A percentile compares a stretch with the other conserved stretches of the same genome.
Evolutionary conservation across 164 flowering plant species (phyloP).

Genomic region (Vitis rotundifolia): DNA sequence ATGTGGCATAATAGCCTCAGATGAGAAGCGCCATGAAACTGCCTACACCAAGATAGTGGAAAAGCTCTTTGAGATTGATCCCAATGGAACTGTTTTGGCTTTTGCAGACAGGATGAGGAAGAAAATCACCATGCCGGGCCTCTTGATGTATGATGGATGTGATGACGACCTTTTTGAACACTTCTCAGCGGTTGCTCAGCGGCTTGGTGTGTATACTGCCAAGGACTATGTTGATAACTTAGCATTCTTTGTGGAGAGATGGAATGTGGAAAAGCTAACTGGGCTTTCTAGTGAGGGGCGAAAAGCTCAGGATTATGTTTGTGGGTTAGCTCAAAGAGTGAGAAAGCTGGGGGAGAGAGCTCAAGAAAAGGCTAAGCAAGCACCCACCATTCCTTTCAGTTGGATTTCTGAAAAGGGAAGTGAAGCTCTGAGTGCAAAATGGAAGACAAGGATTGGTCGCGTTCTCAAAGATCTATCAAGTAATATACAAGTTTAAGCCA

Average conservation of each 20-base stretch:
- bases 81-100: not conserved
- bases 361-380: no score
- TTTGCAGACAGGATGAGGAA: constrained; percentile 3
- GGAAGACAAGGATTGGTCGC: no score
- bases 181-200: not conserved
- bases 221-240: not conserved
- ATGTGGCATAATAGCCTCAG: no score
- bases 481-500: no score
- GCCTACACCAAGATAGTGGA: not conserved
- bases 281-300: not conserved
- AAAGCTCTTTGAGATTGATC: constrained; percentile 2
- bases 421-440: no score
- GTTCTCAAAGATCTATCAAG: no score
- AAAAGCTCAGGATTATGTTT: no score
- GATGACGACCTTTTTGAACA: not conserved
- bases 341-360: no score
- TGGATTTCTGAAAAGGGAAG: no score
- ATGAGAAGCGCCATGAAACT: no score
- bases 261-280: not conserved
- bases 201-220: constrained; percentile 1
- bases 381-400: no score
- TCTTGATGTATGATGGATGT: not conserved
- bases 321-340: no score
- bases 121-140: not conserved
- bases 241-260: not conserved